Percentiles rank a stretch among this genome's conserved stretches.
phyloP scores from a whole-genome alignment of 2,329 filamentous ascomycete species.

The Sarocladiaceae sp. region DNA sequence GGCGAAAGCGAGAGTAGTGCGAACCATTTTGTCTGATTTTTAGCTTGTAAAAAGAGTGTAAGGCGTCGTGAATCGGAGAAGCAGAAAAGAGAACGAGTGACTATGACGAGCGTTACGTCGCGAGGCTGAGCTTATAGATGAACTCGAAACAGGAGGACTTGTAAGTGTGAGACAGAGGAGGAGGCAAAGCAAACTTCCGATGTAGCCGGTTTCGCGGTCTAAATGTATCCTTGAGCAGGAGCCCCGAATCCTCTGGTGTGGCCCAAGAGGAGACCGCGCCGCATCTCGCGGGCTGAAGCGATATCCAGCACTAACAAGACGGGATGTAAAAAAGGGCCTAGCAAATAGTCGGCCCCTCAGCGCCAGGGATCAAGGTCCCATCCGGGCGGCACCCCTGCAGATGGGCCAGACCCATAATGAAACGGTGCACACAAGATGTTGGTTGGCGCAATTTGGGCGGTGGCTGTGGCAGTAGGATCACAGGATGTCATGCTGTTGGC shows the following conservation, averaged over 20 bases:
- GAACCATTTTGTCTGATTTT: conserved; percentile 6
- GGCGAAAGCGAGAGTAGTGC: conserved; percentile 8
- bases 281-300: background rate
- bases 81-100: background rate
- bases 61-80: background rate
- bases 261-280: background rate
- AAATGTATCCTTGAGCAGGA: background rate
- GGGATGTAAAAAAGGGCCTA: background rate
- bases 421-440: background rate
- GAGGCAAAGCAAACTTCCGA: background rate
- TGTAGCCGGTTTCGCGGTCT: background rate
- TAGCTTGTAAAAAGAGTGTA: background rate
- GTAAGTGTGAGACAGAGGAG: background rate
- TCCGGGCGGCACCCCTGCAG: background rate
- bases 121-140: conserved; percentile 5
- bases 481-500: background rate
- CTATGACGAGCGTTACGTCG: conserved; percentile 7
- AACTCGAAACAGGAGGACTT: background rate
- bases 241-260: background rate
- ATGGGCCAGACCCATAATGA: background rate
- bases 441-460: background rate
- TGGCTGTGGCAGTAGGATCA: background rate
- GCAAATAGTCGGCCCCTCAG: background rate
- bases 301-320: background rate
- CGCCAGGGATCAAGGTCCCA: background rate